Percentiles rank a stretch among this genome's conserved stretches.
Conservation (phyloP, 179 eudicot genomes). For the Carnegiea gigantea region DNA sequence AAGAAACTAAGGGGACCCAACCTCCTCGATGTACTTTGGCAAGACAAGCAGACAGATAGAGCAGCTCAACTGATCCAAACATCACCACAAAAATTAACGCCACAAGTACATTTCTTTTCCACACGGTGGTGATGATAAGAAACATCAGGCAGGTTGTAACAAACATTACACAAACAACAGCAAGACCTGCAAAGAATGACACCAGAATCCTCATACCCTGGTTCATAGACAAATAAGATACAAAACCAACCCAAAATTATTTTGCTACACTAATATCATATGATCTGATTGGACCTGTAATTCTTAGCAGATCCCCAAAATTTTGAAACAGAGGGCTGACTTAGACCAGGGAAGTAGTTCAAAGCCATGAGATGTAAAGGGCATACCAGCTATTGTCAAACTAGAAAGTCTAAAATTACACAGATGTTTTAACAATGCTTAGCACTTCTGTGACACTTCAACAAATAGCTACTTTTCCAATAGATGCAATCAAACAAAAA, state of each 20-base stretch:
- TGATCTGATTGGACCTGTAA: background rate
- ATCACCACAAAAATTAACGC: constrained; percentile 29
- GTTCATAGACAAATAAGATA: background rate
- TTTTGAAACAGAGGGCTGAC: no score
- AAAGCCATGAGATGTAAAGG: background rate
- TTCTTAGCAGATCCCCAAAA: background rate
- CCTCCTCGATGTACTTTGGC: constrained; percentile 42
- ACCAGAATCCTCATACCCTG: background rate
- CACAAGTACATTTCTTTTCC: constrained; percentile 31
- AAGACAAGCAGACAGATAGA: constrained; percentile 42
- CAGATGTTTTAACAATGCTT: background rate
- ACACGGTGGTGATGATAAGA: constrained; percentile 36
- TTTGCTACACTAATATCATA: background rate
- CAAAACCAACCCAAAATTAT: background rate
- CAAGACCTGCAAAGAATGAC: constrained; percentile 35
- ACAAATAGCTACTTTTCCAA: background rate
- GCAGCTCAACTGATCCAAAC: constrained; percentile 43
- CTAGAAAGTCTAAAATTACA: background rate
- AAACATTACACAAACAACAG: constrained; percentile 45
- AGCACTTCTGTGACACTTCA: background rate
- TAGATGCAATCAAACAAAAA: background rate
- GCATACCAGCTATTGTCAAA: background rate
- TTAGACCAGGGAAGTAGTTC: background rate
- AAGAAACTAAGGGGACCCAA: constrained; percentile 45
- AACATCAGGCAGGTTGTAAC: constrained; percentile 52